phyloP scores from a whole-genome alignment of 208 protist genomes.

The Acanthamoeba quina region DNA sequence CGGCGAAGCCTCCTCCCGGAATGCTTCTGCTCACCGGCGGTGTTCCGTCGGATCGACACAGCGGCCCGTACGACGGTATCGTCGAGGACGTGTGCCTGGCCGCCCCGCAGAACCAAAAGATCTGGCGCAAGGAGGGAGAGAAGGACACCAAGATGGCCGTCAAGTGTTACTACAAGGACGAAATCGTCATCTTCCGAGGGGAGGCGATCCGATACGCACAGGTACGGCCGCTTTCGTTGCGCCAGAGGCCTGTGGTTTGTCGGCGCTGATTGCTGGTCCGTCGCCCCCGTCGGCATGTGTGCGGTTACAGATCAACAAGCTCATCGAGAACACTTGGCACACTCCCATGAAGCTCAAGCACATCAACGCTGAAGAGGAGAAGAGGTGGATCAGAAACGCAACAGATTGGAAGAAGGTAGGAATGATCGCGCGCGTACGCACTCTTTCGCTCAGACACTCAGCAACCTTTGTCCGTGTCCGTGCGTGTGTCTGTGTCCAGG shows the following conservation, averaged over 20 bases:
- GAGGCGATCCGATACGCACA: neutral
- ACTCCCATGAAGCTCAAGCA: neutral
- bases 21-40: too few relatives aligned
- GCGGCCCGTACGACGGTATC: neutral
- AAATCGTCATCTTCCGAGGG: conserved; percentile 24
- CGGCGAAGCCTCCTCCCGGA: too few relatives aligned
- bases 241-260: too few relatives aligned
- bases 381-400: neutral
- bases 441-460: too few relatives aligned
- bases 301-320: conserved; percentile 23
- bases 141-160: conserved; percentile 12
- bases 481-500: neutral
- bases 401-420: conserved; percentile 18
- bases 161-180: conserved; percentile 50
- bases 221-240: neutral
- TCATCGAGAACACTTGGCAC: conserved; percentile 38
- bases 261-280: too few relatives aligned
- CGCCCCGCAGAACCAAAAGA: conserved; percentile 17
- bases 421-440: too few relatives aligned
- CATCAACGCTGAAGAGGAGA: neutral
- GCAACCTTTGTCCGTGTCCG: neutral
- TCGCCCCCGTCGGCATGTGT: too few relatives aligned
- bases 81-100: neutral
- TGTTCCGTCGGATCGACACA: neutral
- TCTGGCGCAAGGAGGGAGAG: conserved; percentile 2